phyloP scores from a whole-genome alignment of 768 basidiomycete genomes.

The Boletus eberwhitei region DNA sequence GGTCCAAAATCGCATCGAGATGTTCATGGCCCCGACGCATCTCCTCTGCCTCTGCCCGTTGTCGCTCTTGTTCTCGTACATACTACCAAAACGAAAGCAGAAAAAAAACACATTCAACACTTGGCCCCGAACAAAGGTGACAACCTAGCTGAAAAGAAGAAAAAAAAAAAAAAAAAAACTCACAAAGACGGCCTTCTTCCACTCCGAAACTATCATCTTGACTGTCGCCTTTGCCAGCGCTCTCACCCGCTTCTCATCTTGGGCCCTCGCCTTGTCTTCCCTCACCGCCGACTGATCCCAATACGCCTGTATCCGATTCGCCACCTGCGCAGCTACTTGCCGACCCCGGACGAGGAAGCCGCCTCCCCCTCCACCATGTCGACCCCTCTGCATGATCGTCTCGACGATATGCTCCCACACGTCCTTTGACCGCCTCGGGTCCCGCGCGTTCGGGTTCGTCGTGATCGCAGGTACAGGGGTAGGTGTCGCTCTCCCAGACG shows the following conservation, averaged over 20 bases:
- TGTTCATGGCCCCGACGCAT: slow-evolving; percentile 77
- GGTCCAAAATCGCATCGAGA: slow-evolving; percentile 85
- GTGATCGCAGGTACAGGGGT: slow-evolving; percentile 5
- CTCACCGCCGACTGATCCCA: slow-evolving; percentile 68
- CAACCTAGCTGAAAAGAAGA: not conserved
- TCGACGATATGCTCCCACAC: slow-evolving; percentile 60
- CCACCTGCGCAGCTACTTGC: slow-evolving; percentile 52
- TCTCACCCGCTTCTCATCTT: slow-evolving; percentile 66
- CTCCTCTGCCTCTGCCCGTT: slow-evolving; percentile 71
- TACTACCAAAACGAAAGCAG: slow-evolving; percentile 42
- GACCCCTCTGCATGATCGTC: slow-evolving; percentile 34
- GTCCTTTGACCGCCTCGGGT: slow-evolving; percentile 36
- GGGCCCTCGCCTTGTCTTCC: slow-evolving; percentile 54
- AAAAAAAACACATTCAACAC: not conserved
- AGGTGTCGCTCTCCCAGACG: not conserved
- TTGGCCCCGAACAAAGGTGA: not conserved
- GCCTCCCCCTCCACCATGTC: slow-evolving; percentile 11
- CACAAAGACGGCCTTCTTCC: slow-evolving; percentile 86
- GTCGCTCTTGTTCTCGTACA: slow-evolving; percentile 66
- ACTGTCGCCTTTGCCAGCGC: slow-evolving; percentile 69
- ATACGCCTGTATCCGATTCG: slow-evolving; percentile 63
- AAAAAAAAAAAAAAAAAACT: slow-evolving; percentile 27
- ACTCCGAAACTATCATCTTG: slow-evolving; percentile 68
- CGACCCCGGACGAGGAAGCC: slow-evolving; percentile 29
- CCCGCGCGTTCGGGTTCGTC: slow-evolving; percentile 19